Evolutionary conservation across 805 yeast species (phyloP).

Genomic region (Saturnispora silvae): DNA sequence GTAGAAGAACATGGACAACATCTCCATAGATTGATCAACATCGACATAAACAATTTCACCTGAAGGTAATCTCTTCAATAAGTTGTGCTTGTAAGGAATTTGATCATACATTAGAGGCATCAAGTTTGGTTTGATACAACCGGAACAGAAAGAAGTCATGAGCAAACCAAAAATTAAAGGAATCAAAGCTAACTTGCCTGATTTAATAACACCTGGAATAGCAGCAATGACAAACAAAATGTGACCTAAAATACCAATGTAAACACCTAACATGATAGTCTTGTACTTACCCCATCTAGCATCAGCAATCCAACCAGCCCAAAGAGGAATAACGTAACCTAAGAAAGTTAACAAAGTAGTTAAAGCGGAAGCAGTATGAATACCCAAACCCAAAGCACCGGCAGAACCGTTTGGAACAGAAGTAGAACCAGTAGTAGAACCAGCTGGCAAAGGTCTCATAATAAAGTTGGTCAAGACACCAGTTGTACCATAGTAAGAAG

Average conservation of each 20-base stretch:
- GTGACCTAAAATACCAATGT: constrained; percentile 37
- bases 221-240: constrained; percentile 39
- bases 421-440: constrained; percentile 37
- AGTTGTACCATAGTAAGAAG: constrained; percentile 39
- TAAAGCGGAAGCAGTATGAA: constrained; percentile 36
- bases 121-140: constrained; percentile 44
- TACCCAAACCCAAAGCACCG: constrained; percentile 41
- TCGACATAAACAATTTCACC: constrained; percentile 60
- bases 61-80: constrained; percentile 42
- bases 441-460: constrained; percentile 40
- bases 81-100: constrained; percentile 50
- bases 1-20: constrained; percentile 35
- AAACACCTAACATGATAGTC: constrained; percentile 40
- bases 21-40: constrained; percentile 32
- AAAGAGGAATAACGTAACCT: constrained; percentile 41
- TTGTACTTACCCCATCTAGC: constrained; percentile 35
- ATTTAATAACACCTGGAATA: constrained; percentile 32
- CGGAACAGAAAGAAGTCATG: constrained; percentile 36
- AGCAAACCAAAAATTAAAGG: constrained; percentile 33
- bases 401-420: constrained; percentile 23
- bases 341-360: constrained; percentile 36
- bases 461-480: constrained; percentile 38
- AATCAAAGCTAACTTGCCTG: constrained; percentile 29
- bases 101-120: constrained; percentile 47
- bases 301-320: constrained; percentile 45